Conservation (phyloP, 2,329 filamentous ascomycete genomes). For the Epichloe glyceriae region DNA sequence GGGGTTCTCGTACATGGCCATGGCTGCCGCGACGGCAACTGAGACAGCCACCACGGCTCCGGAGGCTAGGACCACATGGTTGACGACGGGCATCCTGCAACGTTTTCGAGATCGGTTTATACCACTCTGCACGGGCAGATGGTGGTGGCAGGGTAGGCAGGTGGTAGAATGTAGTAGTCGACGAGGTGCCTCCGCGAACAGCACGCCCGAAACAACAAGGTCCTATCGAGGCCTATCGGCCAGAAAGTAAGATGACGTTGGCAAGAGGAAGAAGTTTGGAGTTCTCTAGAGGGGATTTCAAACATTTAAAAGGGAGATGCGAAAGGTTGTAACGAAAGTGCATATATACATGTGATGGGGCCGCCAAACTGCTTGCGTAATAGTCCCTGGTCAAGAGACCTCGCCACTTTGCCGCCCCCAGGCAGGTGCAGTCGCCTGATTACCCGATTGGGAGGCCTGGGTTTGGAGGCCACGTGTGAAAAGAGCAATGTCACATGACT, state of each 20-base stretch:
- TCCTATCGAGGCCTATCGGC: background rate
- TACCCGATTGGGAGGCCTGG: too few species aligned
- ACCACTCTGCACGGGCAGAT: background rate
- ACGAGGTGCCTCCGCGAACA: background rate
- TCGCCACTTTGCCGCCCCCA: constrained; percentile 7
- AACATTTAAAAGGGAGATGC: background rate
- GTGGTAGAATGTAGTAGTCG: too few species aligned
- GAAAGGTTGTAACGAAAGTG: background rate
- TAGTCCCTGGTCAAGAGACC: constrained; percentile 6
- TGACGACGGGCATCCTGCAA: constrained; percentile 37
- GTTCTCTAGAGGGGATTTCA: background rate
- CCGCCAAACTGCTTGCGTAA: constrained; percentile 6
- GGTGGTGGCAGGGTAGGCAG: background rate
- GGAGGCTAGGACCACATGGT: constrained; percentile 40
- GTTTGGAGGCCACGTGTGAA: background rate
- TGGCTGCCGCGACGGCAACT: constrained; percentile 42
- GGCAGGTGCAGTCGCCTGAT: background rate
- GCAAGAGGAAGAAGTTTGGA: background rate
- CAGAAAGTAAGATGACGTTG: background rate
- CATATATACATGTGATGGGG: background rate
- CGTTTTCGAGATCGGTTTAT: background rate
- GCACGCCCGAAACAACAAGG: background rate
- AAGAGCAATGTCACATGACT: too few species aligned
- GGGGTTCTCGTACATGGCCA: constrained; percentile 51
- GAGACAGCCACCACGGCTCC: constrained; percentile 45